These are phyloP conservation scores for Trifolium dubium DNA, from an alignment of 306 rosid genomes.

Conservation along the genomic window DNA sequence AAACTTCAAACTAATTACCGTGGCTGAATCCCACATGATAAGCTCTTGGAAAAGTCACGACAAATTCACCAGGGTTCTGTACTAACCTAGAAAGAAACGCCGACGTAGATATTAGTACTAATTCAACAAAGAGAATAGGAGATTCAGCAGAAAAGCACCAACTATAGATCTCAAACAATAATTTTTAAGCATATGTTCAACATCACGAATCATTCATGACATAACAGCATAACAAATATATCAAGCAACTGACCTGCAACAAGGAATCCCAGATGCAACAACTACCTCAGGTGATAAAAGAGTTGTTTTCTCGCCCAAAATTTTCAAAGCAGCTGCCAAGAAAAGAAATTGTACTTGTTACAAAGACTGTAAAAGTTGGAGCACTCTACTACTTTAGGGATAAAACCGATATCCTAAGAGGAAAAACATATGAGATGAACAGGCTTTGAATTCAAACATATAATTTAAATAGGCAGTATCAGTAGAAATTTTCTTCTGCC, in stretches of 20 bases:
- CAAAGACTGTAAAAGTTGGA: constrained; percentile 49
- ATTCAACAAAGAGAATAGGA: constrained; percentile 39
- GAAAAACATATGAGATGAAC: constrained; percentile 34
- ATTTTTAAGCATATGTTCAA: constrained; percentile 7
- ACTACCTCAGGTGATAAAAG: constrained; percentile 84
- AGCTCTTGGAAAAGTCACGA: constrained; percentile 98
- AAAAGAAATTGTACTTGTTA: constrained; percentile 67
- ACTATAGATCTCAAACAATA: constrained; percentile 38
- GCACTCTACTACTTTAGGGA: constrained; percentile 10
- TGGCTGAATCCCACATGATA: constrained; percentile 99
- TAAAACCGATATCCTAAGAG: constrained; percentile 23
- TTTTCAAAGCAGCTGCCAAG: constrained; percentile 90
- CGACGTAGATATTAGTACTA: constrained; percentile 47
- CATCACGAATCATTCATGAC: constrained; percentile 26
- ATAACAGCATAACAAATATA: constrained; percentile 26
- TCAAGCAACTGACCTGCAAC: constrained; percentile 82
- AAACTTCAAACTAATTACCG: constrained; percentile 70
- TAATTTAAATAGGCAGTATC: constrained; percentile 19
- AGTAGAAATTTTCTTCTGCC: constrained; percentile 1
- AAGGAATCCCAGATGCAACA: constrained; percentile 83
- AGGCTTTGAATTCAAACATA: constrained; percentile 19
- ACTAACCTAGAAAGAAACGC: constrained; percentile 72
- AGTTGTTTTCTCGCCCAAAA: constrained; percentile 93
- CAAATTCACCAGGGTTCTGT: constrained; percentile 99
- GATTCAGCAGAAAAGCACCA: constrained; percentile 32